Base-by-base conservation (phyloP, 2,329 filamentous ascomycete genomes). In the Exophiala sp. region DNA sequence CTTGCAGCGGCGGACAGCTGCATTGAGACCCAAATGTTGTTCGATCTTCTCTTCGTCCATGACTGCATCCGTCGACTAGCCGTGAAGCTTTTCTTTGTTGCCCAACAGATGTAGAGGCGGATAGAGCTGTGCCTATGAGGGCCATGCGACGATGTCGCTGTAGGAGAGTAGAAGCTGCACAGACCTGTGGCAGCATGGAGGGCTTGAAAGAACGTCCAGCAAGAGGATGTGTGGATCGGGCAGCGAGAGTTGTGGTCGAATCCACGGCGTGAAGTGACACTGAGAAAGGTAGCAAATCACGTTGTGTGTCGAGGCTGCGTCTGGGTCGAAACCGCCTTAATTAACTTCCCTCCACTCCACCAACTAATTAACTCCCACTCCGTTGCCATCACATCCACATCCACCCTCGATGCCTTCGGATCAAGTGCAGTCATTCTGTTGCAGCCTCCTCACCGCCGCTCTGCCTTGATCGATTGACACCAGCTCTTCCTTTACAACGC, bases 1-100 rank as follows among this genome's bases (percentile, higher is more conserved):
- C 50, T 50, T 35, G 53, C 45, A 55, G 48, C 38, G 48, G 52
- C 42, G 41, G 18, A 48, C 49, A 46, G 52, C 52, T 52, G 52
- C 41, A 7, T 13, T 41, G 21, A 37, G 14, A 37, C 13, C 9
- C 13, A 42, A 41, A 22, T n/a, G 23, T 43, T 30, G 38, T 34
- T 34, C 14, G 30, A 34, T n/a, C 6, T 13, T 34, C 30, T 16
- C 14, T 5, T 16, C 7, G 30, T 13, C 10, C 14, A 37, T 39
- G 38, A 13, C 18, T n/a, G 45, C 24, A 41, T 41, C 29, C 45
- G 37, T 48, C 14, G 9, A 16, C 22, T 9, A 16, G 16, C 35
- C 16, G 19, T 5, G 16, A 10, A 22, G 40, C 9, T 18, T 21
- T 43, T 43, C 23, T 43, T 43, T 37, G 19, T 38, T 30, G 46